Base-by-base conservation (phyloP, 2,329 filamentous ascomycete genomes). In the Sordariomycetes sp. region DNA sequence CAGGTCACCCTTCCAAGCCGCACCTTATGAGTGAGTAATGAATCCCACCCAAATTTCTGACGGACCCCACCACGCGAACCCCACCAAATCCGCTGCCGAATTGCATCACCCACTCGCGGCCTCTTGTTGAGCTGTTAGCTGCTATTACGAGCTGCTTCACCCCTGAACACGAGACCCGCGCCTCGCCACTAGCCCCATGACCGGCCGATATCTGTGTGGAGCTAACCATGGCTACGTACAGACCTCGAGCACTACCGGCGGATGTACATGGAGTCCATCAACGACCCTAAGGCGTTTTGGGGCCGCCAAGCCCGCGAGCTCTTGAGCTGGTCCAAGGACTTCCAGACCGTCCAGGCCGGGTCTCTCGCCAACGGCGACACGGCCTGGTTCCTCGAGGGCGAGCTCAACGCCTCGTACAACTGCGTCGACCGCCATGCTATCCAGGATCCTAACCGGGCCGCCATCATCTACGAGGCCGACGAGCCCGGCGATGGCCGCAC, bases 381-480 rank as follows among this genome's bases (percentile, higher is more conserved):
- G 67, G 88, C 90, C 61, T 99, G 94, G 92, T 99, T 97, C 69
- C 74, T 91, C 60, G 94, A 96, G 76, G 94, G 94, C 63, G 83
- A 86, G 65, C 78, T 99, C 67, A 99, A 99, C 67, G 94, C 94
- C 61, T 94, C 89, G 32, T 97, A 90, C 83, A 99, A 99, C 78
- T 95, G 90, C 68, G 86, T 99, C 62, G 94, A 99, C 68, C 89
- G 94, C 61, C 92, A 97, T 72, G 94, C 94, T n/a, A 82, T 95
- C 74, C 90, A 91, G 74, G 85, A 96, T 74, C 94, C 94, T 53
- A 76, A 97, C 75, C 90, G 87, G 74, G 84, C 94, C 53, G 94
- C 94, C 70, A 95, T 99, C 74, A 96, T 97, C 75, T 99, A 97
- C 77, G 94, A 99, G 77, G 92, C 91, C 60, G 94, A 99, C 67